These are phyloP conservation scores for Apiotrichum domesticum DNA, from an alignment of 1,284 basidiomycete species.

Conservation along the genomic window DNA sequence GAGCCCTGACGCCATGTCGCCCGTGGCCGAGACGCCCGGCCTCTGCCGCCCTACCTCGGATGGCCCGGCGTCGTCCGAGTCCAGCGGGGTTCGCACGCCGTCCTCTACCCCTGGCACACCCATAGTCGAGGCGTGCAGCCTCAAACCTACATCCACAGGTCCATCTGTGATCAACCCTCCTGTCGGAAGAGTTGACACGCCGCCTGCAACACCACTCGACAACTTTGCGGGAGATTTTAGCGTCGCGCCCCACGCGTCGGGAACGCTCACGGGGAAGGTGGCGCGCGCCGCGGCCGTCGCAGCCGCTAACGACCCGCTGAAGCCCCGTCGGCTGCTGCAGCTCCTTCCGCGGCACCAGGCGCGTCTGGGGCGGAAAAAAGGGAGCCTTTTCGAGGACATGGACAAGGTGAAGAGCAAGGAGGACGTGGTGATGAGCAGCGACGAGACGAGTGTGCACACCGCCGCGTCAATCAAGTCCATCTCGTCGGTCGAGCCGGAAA, in stretches of 20 bases:
- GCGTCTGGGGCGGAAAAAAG: not conserved
- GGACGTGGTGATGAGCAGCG: not conserved
- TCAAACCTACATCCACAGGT: no score
- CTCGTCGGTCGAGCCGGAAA: not conserved
- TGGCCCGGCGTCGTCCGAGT: not conserved
- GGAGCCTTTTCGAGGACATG: no score
- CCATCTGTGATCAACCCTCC: no score
- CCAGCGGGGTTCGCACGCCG: not conserved
- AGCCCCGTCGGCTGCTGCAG: constrained; percentile 6
- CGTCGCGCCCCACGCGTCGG: not conserved
- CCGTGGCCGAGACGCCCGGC: not conserved
- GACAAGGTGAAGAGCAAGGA: not conserved
- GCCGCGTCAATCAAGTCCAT: not conserved
- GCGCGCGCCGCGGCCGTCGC: constrained; percentile 6
- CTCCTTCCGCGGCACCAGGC: not conserved
- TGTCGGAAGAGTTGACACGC: no score
- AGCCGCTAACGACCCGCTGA: constrained; percentile 5
- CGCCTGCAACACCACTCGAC: no score
- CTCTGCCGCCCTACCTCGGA: not conserved
- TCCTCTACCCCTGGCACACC: not conserved
- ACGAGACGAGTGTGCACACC: not conserved
- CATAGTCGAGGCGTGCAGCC: not conserved
- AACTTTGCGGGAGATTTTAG: not conserved
- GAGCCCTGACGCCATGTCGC: not conserved
- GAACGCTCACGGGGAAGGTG: not conserved